These are phyloP conservation scores for Teratosphaeria zuluensis DNA, from an alignment of 2,329 filamentous ascomycete genomes.

Conservation along the genomic window DNA sequence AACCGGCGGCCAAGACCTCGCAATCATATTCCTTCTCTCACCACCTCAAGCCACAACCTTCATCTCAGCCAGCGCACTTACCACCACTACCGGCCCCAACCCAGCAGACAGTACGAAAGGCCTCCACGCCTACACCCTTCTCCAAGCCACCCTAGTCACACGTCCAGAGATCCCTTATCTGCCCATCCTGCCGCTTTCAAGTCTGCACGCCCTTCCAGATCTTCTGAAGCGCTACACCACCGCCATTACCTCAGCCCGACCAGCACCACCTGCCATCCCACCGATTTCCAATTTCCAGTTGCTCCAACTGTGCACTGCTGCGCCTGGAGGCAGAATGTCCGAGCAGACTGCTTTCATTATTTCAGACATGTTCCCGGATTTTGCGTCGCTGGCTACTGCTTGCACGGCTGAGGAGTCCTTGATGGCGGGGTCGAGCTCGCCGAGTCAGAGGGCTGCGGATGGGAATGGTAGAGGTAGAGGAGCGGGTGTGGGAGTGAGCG, in stretches of 20 bases:
- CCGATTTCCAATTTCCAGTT: slow-evolving; percentile 12
- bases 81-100: neutral
- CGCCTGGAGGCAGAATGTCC: slow-evolving; percentile 11
- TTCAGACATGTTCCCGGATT: slow-evolving; percentile 16
- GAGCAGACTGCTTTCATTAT: slow-evolving; percentile 15
- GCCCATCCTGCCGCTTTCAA: slow-evolving; percentile 18
- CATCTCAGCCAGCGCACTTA: slow-evolving; percentile 6
- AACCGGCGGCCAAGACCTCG: slow-evolving; percentile 19
- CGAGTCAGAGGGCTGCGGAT: slow-evolving; percentile 1
- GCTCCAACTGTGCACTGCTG: slow-evolving; percentile 16
- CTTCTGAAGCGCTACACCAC: slow-evolving; percentile 14
- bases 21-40: slow-evolving; percentile 23
- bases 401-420: slow-evolving; percentile 4
- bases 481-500: neutral
- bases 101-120: slow-evolving; percentile 9
- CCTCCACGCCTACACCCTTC: slow-evolving; percentile 15
- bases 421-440: slow-evolving; percentile 7
- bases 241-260: slow-evolving; percentile 2
- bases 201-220: slow-evolving; percentile 11
- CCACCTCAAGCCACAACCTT: slow-evolving; percentile 7
- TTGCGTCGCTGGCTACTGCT: slow-evolving; percentile 13
- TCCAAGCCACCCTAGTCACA: slow-evolving; percentile 18
- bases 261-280: neutral
- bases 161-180: slow-evolving; percentile 13
- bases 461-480: neutral